Evolutionary conservation across 495 filamentous ascomycete species (phyloP).

Genomic region (Pseudevernia furfuracea): DNA sequence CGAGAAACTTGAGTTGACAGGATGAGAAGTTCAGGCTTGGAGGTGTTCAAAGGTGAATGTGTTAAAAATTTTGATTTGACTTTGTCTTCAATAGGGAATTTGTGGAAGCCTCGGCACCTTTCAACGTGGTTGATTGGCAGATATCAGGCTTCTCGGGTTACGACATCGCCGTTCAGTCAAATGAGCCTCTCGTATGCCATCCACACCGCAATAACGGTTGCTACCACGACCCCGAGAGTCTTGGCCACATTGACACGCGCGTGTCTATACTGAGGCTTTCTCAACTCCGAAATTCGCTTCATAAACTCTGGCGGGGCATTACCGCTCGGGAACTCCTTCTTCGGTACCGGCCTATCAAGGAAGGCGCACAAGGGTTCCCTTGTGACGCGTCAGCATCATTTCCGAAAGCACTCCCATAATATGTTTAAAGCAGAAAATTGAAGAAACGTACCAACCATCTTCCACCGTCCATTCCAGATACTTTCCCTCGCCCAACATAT

Average conservation of each 20-base stretch:
- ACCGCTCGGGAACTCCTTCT: neutral
- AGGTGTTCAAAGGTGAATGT: too few species aligned
- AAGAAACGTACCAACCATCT: neutral
- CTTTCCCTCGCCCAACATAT: neutral
- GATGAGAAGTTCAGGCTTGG: too few species aligned
- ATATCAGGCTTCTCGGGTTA: too few species aligned
- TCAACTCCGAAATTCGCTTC: neutral
- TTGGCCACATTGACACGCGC: neutral
- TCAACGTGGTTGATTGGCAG: neutral
- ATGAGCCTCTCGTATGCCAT: neutral
- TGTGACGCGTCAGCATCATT: neutral
- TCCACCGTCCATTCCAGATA: slow-evolving; percentile 1
- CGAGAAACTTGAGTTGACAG: too few species aligned
- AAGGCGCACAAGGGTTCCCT: slow-evolving; percentile 5
- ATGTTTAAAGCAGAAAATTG: neutral
- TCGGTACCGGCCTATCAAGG: neutral
- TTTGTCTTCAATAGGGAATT: too few species aligned
- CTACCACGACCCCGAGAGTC: neutral
- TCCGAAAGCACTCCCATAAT: neutral
- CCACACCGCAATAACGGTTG: neutral
- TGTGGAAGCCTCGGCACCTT: neutral
- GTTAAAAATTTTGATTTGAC: too few species aligned
- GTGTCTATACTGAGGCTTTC: neutral
- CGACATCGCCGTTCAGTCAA: neutral
- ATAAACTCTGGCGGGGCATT: neutral